Base-by-base conservation (phyloP, 2,329 filamentous ascomycete species). In the Hymenoscyphus fructigenus region DNA sequence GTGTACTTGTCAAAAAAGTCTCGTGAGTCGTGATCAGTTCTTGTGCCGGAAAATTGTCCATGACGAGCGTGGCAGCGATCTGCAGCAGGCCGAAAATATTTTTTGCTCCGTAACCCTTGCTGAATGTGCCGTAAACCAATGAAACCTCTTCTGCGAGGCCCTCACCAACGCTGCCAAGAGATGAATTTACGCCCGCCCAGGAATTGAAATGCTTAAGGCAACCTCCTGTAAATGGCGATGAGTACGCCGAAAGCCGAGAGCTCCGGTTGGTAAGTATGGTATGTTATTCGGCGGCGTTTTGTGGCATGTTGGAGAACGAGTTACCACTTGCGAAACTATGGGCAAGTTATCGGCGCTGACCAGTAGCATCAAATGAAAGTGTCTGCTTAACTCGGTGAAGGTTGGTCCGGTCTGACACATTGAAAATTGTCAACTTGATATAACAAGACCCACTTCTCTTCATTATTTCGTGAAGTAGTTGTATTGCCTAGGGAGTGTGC, bases 21-120 rank as follows among this genome's bases (percentile, higher is more conserved):
- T 17, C n/a, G n/a, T 53, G 47, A 53, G 47, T 53, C 47, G 47
- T 53, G 47, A 53, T 53, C 20, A 15, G 14, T 53, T 26, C 10
- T 23, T 47, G 32, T 57, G 15, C 41, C 28, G 32, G 53, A 55
- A 29, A 28, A 23, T 32, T n/a, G 36, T 32, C 59, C 55, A 38
- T 20, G 65, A 57, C 65, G 65, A 59, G 55, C 61, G 44, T 64
- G 53, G 64, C 64, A 44, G 61, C 41, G 65, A 66, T 66, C 65
- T 53, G 50, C 61, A 55, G 20, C 36, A 20, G 63, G 60, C 60
- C 50, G 23, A 36, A 14, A 61, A 61, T 55, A 23, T 63, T 61
- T 53, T 44, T 53, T 53, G 20, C 20, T 53, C 47, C 20, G 10
- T 26, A 23, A 53, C 47, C 47, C 47, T 53, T 23, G 47, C 9